phyloP scores from a whole-genome alignment of 352 stramenopile genomes.

The Blastocystis sp. region DNA sequence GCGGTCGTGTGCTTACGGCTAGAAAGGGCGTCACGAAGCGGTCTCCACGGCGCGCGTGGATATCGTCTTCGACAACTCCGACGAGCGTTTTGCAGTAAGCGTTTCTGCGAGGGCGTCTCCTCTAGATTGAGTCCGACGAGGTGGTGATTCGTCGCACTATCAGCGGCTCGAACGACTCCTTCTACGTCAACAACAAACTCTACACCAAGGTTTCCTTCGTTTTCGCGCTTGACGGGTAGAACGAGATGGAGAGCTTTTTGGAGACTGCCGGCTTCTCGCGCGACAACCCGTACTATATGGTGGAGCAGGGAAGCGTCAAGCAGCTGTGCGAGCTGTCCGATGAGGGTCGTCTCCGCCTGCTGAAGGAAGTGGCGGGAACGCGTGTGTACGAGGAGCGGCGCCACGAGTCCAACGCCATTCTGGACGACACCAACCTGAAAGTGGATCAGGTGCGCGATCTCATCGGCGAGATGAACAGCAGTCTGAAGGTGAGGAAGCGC shows the following conservation, averaged over 20 bases:
- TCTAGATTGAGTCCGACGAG: conserved; percentile 83
- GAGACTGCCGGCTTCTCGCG: conserved; percentile 98
- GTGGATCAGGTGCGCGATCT: conserved; percentile 94
- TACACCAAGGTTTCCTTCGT: conserved; percentile 82
- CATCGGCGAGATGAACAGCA: conserved; percentile 86
- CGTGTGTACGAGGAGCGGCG: conserved; percentile 98
- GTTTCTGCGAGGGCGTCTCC: neutral
- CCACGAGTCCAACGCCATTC: conserved; percentile 91
- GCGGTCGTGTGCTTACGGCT: conserved; percentile 33
- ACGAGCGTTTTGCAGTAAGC: conserved; percentile 85
- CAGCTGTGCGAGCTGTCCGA: conserved; percentile 97
- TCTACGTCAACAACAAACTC: conserved; percentile 98
- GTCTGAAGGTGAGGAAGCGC: conserved; percentile 75
- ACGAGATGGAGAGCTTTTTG: conserved; percentile 94
- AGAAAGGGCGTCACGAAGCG: conserved; percentile 83
- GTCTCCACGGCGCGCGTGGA: conserved; percentile 97
- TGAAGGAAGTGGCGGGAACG: conserved; percentile 97
- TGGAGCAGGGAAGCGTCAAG: conserved; percentile 99
- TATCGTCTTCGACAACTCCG: conserved; percentile 99
- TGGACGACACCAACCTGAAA: conserved; percentile 92
- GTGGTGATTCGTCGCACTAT: conserved; percentile 96
- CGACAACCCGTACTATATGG: conserved; percentile 99
- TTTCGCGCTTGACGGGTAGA: conserved; percentile 78
- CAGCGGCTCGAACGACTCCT: conserved; percentile 99
- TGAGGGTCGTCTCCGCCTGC: conserved; percentile 90